phyloP scores from a whole-genome alignment of 768 basidiomycete genomes.

The Amanita phalloides region DNA sequence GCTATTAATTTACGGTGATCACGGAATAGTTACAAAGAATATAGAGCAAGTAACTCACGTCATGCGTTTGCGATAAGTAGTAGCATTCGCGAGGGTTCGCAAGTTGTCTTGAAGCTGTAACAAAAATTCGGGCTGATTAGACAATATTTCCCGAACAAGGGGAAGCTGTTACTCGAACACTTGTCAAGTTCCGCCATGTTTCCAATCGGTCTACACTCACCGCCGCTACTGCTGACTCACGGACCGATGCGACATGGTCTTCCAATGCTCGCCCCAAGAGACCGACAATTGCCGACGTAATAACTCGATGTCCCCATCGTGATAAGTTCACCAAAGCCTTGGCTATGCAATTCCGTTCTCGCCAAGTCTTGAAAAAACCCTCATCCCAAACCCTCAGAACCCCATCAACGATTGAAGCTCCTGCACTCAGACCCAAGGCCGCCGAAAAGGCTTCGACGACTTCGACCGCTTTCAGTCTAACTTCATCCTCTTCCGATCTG shows the following conservation, averaged over 20 bases:
- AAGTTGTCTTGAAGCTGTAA: constrained; percentile 31
- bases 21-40: not conserved
- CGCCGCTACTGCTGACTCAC: constrained; percentile 58
- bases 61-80: constrained; percentile 51
- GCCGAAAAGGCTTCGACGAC: constrained; percentile 46
- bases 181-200: not conserved
- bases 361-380: constrained; percentile 57
- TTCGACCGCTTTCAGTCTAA: constrained; percentile 64
- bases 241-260: constrained; percentile 77
- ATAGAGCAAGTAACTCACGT: constrained; percentile 39
- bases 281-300: constrained; percentile 34
- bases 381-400: constrained; percentile 47
- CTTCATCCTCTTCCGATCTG: constrained; percentile 51
- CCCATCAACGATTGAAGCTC: constrained; percentile 31
- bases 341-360: constrained; percentile 66
- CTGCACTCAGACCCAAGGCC: constrained; percentile 39
- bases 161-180: constrained; percentile 29
- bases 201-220: constrained; percentile 32
- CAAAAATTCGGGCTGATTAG: constrained; percentile 21
- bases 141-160: constrained; percentile 29
- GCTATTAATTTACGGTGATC: constrained; percentile 23
- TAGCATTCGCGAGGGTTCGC: constrained; percentile 31
- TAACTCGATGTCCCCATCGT: constrained; percentile 25
- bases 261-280: constrained; percentile 54
- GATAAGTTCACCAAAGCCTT: constrained; percentile 42